A percentile compares a stretch with the other conserved stretches of the same genome.
These are phyloP conservation scores for Harringtonia aguacate DNA, from an alignment of 2,329 filamentous ascomycete genomes.

Conservation along the genomic window DNA sequence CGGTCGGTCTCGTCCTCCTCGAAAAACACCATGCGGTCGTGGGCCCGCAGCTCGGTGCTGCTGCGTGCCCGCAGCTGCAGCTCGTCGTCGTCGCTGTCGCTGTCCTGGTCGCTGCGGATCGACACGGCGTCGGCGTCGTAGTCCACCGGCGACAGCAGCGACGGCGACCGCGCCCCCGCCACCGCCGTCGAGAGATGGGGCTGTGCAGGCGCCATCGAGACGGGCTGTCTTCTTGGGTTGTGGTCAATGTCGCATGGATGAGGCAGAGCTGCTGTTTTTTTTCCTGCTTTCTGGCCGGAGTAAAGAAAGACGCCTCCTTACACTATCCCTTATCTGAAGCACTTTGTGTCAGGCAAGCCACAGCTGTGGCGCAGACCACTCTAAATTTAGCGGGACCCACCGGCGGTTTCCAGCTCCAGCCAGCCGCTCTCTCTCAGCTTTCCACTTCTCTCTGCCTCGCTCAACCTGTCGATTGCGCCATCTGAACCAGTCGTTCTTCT, in stretches of 20 bases:
- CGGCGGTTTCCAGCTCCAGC: too few relatives aligned
- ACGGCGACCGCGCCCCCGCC: background rate
- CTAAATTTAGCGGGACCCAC: too few relatives aligned
- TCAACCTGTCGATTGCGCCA: too few relatives aligned
- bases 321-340: too few relatives aligned
- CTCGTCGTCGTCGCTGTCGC: conserved; percentile 66
- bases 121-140: conserved; percentile 63
- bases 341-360: too few relatives aligned
- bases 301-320: too few relatives aligned
- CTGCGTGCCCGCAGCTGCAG: conserved; percentile 54
- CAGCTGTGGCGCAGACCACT: too few relatives aligned
- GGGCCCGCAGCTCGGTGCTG: conserved; percentile 57
- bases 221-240: background rate
- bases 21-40: conserved; percentile 60
- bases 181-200: background rate
- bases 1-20: conserved; percentile 65
- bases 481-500: too few relatives aligned
- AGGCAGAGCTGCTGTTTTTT: too few relatives aligned
- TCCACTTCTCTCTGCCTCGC: too few relatives aligned
- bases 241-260: background rate
- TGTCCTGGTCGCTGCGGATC: conserved; percentile 60
- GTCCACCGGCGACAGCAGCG: conserved; percentile 48
- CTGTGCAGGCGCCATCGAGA: background rate
- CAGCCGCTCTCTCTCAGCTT: too few relatives aligned
- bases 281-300: too few relatives aligned